Percentiles rank a stretch among this genome's conserved stretches.
Conservation (phyloP, 2,329 filamentous ascomycete genomes). For the Teratosphaeriaceae sp. region DNA sequence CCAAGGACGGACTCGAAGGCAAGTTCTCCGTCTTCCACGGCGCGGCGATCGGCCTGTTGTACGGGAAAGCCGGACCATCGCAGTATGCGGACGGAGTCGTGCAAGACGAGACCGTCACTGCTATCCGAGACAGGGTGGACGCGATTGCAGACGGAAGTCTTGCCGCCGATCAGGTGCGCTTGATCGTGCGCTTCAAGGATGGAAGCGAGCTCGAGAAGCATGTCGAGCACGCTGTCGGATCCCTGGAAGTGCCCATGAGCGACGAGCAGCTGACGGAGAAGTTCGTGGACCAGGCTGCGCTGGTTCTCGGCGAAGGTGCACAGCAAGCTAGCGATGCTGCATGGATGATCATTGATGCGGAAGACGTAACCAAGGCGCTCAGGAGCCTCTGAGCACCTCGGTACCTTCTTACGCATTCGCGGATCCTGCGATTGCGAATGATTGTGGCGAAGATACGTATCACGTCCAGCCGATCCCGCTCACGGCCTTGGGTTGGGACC, state of each 20-base stretch:
- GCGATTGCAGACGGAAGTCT: constrained; percentile 37
- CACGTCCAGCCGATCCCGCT: no score
- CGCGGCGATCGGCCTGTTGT: constrained; percentile 44
- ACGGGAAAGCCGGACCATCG: constrained; percentile 45
- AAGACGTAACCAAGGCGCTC: constrained; percentile 12
- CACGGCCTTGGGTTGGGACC: no score
- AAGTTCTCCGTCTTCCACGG: constrained; percentile 54
- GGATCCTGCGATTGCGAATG: no score
- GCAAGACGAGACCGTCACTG: constrained; percentile 34
- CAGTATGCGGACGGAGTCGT: constrained; percentile 47
- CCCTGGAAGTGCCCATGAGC: constrained; percentile 43
- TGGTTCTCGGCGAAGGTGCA: constrained; percentile 34
- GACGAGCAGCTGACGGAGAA: constrained; percentile 42
- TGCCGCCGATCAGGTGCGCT: constrained; percentile 36
- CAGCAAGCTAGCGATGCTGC: constrained; percentile 16
- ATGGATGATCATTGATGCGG: constrained; percentile 16
- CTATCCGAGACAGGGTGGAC: constrained; percentile 40
- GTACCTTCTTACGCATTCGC: no score
- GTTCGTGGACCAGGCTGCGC: constrained; percentile 42
- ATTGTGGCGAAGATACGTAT: no score
- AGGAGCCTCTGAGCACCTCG: not conserved
- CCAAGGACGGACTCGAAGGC: constrained; percentile 44
- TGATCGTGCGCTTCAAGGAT: constrained; percentile 34
- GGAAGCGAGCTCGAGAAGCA: constrained; percentile 38
- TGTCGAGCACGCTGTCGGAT: constrained; percentile 46